These are phyloP conservation scores for Magnusiomyces sp. DNA, from an alignment of 1,139 yeast genomes.

Conservation along the genomic window DNA sequence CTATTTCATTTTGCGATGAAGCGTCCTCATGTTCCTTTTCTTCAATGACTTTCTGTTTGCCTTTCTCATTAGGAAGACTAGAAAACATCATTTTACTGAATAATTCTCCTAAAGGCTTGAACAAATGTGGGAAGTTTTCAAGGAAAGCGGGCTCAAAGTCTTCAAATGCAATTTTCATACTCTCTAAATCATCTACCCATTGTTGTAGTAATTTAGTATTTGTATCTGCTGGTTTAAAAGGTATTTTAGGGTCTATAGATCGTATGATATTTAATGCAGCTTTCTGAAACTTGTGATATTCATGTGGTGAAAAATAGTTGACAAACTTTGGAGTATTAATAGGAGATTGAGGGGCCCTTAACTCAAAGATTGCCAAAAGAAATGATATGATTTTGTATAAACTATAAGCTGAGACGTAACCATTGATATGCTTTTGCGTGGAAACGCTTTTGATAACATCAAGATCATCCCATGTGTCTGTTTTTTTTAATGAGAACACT, in stretches of 20 bases:
- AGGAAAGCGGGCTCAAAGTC: constrained; percentile 18
- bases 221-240: constrained; percentile 3
- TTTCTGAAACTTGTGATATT: constrained; percentile 12
- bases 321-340: constrained; percentile 10
- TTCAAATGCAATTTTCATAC: constrained; percentile 16
- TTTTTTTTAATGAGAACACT: constrained; percentile 16
- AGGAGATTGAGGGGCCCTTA: constrained; percentile 15
- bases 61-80: neutral
- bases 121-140: constrained; percentile 20
- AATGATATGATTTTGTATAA: constrained; percentile 23
- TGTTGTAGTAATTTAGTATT: neutral
- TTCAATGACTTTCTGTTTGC: neutral
- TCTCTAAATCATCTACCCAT: constrained; percentile 10
- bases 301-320: constrained; percentile 10
- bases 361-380: constrained; percentile 21
- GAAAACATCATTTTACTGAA: constrained; percentile 22
- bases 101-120: constrained; percentile 21
- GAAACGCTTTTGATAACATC: constrained; percentile 21
- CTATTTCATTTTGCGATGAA: constrained; percentile 3
- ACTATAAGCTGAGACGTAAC: constrained; percentile 20
- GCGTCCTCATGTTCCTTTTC: neutral
- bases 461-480: constrained; percentile 27
- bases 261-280: constrained; percentile 18
- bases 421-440: neutral
- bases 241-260: constrained; percentile 14